Conservation (phyloP, 768 basidiomycete species). For the Suillus cothurnatus region DNA sequence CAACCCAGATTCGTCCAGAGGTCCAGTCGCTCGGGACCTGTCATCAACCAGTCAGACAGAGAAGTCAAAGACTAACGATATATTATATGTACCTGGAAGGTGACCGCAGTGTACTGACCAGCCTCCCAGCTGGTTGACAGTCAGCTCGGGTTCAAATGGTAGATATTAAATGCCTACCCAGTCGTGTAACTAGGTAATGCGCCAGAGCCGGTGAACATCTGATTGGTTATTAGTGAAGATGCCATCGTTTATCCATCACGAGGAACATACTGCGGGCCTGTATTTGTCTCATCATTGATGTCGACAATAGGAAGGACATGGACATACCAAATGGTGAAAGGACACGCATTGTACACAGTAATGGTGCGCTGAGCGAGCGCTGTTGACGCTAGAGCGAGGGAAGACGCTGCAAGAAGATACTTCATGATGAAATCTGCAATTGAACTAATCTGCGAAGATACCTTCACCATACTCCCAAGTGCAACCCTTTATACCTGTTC, state of each 20-base stretch:
- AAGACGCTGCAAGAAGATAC: constrained; percentile 22
- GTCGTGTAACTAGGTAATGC: constrained; percentile 44
- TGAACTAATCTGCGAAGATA: neutral
- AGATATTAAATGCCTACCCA: constrained; percentile 40
- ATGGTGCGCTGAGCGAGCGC: constrained; percentile 56
- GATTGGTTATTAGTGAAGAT: neutral
- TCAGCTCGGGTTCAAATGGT: constrained; percentile 7
- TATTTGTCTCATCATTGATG: neutral
- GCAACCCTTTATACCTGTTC: neutral
- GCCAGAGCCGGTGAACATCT: constrained; percentile 65
- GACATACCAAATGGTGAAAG: constrained; percentile 68
- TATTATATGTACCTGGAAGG: constrained; percentile 23
- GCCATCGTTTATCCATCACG: neutral
- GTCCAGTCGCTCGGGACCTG: constrained; percentile 66
- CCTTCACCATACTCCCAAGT: neutral
- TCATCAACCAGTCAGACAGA: neutral
- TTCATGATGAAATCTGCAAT: constrained; percentile 19
- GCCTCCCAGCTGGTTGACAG: constrained; percentile 35
- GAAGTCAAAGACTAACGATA: neutral
- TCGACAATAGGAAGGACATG: neutral
- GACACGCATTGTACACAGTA: constrained; percentile 61
- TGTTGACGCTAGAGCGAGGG: constrained; percentile 32
- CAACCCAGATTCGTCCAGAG: constrained; percentile 65
- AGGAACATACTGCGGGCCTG: constrained; percentile 47
- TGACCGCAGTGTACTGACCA: constrained; percentile 25